Evolutionary conservation across 2,329 filamentous ascomycete genomes (phyloP).

Genomic region (Pestalotiopsis sp.): DNA sequence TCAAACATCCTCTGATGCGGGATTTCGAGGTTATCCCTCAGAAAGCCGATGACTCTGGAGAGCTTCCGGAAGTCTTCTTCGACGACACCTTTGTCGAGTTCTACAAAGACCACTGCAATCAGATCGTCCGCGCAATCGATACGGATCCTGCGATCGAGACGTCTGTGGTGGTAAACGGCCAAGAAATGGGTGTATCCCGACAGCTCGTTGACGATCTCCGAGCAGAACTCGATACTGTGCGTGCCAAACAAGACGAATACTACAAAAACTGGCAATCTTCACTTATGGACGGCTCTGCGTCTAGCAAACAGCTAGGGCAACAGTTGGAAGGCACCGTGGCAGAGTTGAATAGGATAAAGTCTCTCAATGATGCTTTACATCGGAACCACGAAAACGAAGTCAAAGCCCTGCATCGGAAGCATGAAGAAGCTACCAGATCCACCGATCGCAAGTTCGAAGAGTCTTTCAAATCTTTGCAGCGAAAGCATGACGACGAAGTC

Average conservation of each 20-base stretch:
- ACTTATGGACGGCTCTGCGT: slow-evolving; percentile 46
- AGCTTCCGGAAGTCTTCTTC: slow-evolving; percentile 81
- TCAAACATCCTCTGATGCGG: slow-evolving; percentile 77
- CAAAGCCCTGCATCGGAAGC: slow-evolving; percentile 38
- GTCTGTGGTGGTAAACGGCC: slow-evolving; percentile 75
- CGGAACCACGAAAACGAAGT: slow-evolving; percentile 70
- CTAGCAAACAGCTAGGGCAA: slow-evolving; percentile 40
- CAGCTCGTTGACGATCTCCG: slow-evolving; percentile 88
- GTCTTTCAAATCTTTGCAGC: background rate
- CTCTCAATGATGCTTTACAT: slow-evolving; percentile 72
- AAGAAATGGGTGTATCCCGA: slow-evolving; percentile 90
- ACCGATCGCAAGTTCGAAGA: slow-evolving; percentile 5
- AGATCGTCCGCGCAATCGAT: slow-evolving; percentile 82
- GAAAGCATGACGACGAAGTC: slow-evolving; percentile 5
- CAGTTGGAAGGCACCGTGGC: slow-evolving; percentile 73
- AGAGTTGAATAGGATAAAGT: slow-evolving; percentile 61
- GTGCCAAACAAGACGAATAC: slow-evolving; percentile 76
- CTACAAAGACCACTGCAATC: slow-evolving; percentile 93
- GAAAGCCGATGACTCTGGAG: slow-evolving; percentile 55
- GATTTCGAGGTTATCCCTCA: slow-evolving; percentile 89
- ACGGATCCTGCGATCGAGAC: slow-evolving; percentile 88
- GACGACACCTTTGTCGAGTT: slow-evolving; percentile 89
- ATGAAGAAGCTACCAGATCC: slow-evolving; percentile 5
- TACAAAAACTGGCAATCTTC: slow-evolving; percentile 54
- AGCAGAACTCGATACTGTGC: slow-evolving; percentile 78